Evolutionary conservation across 768 basidiomycete genomes (phyloP).

Genomic region (Basidioascus undulatus): DNA sequence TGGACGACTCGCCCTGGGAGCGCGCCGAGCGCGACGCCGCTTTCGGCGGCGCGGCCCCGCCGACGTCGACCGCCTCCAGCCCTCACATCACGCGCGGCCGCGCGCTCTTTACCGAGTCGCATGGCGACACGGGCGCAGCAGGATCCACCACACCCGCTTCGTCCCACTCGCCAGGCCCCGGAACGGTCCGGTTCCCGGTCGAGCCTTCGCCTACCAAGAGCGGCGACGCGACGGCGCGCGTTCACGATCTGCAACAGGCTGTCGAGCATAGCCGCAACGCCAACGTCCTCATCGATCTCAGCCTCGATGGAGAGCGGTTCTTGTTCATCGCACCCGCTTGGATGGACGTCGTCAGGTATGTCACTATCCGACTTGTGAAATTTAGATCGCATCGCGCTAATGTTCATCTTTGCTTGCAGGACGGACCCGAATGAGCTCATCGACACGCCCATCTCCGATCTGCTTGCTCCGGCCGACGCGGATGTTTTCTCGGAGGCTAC

Average conservation of each 20-base stretch:
- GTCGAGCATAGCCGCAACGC: constrained; percentile 89
- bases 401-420: constrained; percentile 21
- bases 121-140: too few relatives aligned
- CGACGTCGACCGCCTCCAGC: too few relatives aligned
- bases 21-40: too few relatives aligned
- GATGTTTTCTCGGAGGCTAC: constrained; percentile 70
- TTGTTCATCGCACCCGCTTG: constrained; percentile 94
- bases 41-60: too few relatives aligned
- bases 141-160: too few relatives aligned
- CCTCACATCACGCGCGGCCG: too few relatives aligned
- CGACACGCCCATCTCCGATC: constrained; percentile 53
- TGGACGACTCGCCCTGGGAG: constrained; percentile 38
- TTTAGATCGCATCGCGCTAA: background rate
- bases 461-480: constrained; percentile 56
- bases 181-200: too few relatives aligned
- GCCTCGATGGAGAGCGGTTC: constrained; percentile 77
- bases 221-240: constrained; percentile 35
- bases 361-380: constrained; percentile 2
- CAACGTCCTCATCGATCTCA: constrained; percentile 86
- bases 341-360: constrained; percentile 65
- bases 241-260: constrained; percentile 63
- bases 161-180: too few relatives aligned
- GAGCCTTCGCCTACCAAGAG: background rate
- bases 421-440: constrained; percentile 56
- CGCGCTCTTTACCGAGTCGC: too few relatives aligned